These are phyloP conservation scores for Monosporascus sp. DNA, from an alignment of 2,329 filamentous ascomycete genomes.

Conservation along the genomic window DNA sequence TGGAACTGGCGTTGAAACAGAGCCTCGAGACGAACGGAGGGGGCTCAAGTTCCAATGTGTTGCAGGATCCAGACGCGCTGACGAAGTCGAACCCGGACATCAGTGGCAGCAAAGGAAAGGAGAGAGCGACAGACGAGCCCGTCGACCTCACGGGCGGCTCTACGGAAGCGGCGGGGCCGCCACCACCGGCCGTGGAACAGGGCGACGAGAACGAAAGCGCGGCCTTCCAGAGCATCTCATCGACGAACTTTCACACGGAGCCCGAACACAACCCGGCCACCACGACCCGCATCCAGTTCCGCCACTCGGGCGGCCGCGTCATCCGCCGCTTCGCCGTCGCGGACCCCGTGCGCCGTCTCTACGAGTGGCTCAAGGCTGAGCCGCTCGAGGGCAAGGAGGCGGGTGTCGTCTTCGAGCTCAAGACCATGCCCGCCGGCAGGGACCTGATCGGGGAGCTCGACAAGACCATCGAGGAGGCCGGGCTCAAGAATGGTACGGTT, in stretches of 20 bases:
- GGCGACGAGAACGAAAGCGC: slow-evolving; percentile 6
- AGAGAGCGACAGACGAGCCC: slow-evolving; percentile 32
- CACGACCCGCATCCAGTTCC: slow-evolving; percentile 88
- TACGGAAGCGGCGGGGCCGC: slow-evolving; percentile 12
- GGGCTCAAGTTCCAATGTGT: slow-evolving; percentile 44
- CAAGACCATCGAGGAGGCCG: slow-evolving; percentile 70
- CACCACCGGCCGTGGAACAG: slow-evolving; percentile 17
- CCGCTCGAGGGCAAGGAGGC: slow-evolving; percentile 70
- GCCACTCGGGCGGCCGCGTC: slow-evolving; percentile 75
- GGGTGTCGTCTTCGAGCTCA: slow-evolving; percentile 78
- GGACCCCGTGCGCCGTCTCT: slow-evolving; percentile 77
- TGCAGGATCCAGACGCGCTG: slow-evolving; percentile 77
- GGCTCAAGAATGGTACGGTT: slow-evolving; percentile 86
- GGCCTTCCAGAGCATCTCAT: slow-evolving; percentile 66
- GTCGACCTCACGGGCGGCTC: slow-evolving; percentile 14
- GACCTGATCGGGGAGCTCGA: slow-evolving; percentile 76
- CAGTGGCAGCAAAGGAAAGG: slow-evolving; percentile 48
- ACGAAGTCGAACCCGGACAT: slow-evolving; percentile 58
- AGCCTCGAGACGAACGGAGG: slow-evolving; percentile 60
- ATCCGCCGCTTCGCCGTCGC: slow-evolving; percentile 77
- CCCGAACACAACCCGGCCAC: slow-evolving; percentile 64
- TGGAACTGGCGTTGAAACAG: slow-evolving; percentile 88
- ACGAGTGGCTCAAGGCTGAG: slow-evolving; percentile 93
- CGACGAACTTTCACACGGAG: slow-evolving; percentile 68
- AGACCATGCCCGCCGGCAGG: slow-evolving; percentile 69